Evolutionary conservation across 495 filamentous ascomycete species (phyloP).

Genomic region (Neurospora sp.): DNA sequence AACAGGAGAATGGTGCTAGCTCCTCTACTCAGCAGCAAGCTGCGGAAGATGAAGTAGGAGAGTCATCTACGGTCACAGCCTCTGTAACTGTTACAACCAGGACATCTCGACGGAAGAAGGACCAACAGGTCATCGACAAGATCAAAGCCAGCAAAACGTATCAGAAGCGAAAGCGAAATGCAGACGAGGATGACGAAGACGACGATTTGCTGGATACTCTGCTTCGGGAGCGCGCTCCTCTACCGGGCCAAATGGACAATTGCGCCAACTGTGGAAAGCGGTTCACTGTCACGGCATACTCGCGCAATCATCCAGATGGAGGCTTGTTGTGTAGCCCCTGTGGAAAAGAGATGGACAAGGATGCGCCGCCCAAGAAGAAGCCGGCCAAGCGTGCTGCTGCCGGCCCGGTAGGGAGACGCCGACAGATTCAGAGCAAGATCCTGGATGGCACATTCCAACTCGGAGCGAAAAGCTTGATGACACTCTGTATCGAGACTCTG

Average conservation of each 20-base stretch:
- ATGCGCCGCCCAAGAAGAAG: slow-evolving; percentile 51
- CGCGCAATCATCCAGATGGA: slow-evolving; percentile 67
- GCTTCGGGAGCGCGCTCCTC: slow-evolving; percentile 53
- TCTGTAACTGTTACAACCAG: slow-evolving; percentile 2
- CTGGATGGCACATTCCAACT: slow-evolving; percentile 60
- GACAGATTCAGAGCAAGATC: slow-evolving; percentile 66
- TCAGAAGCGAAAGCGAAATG: slow-evolving; percentile 53
- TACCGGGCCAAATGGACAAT: slow-evolving; percentile 80
- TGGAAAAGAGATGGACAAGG: slow-evolving; percentile 61
- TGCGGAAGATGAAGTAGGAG: slow-evolving; percentile 5
- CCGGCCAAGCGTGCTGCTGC: slow-evolving; percentile 27
- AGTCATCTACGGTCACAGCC: slow-evolving; percentile 5
- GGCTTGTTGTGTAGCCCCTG: slow-evolving; percentile 79
- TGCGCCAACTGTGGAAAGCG: slow-evolving; percentile 79
- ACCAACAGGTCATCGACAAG: slow-evolving; percentile 55
- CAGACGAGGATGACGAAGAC: slow-evolving; percentile 37
- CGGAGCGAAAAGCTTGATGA: slow-evolving; percentile 63
- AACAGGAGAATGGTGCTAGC: slow-evolving; percentile 13
- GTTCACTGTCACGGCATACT: slow-evolving; percentile 91
- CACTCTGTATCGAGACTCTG: slow-evolving; percentile 76
- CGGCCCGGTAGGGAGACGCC: slow-evolving; percentile 41
- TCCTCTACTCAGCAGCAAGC: not conserved
- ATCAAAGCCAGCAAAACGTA: slow-evolving; percentile 72
- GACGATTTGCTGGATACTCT: slow-evolving; percentile 44
- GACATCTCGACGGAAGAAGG: slow-evolving; percentile 37